Evolutionary conservation across 768 basidiomycete species (phyloP).

Genomic region (Termitomyces sp.): DNA sequence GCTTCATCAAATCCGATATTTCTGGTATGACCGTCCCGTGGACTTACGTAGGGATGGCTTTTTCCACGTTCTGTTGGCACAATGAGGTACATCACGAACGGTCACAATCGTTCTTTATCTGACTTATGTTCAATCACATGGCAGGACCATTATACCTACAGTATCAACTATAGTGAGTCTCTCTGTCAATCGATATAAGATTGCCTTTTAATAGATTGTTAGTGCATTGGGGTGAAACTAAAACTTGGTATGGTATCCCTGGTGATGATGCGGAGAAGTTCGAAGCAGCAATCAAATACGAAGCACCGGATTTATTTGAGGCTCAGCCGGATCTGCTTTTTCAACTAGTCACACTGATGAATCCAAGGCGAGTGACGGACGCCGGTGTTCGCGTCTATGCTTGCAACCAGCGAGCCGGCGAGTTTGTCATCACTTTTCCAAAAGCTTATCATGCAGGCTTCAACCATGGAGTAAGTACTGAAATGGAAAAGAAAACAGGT

Average conservation of each 20-base stretch:
- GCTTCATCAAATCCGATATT: constrained; percentile 97
- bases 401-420: constrained; percentile 95
- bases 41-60: constrained; percentile 99
- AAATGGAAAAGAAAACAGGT: constrained; percentile 3
- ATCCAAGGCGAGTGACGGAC: constrained; percentile 78
- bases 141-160: constrained; percentile 97
- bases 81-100: constrained; percentile 62
- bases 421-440: constrained; percentile 97
- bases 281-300: constrained; percentile 89
- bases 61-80: constrained; percentile 99
- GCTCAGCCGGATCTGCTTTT: constrained; percentile 96
- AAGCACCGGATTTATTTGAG: constrained; percentile 97
- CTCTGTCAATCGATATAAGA: constrained; percentile 6
- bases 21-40: constrained; percentile 99
- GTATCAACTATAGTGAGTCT: constrained; percentile 88
- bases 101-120: not conserved
- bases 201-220: constrained; percentile 8
- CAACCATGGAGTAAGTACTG: constrained; percentile 85
- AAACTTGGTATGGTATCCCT: constrained; percentile 99
- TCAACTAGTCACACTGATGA: constrained; percentile 97
- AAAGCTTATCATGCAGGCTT: constrained; percentile 98
- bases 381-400: constrained; percentile 91
- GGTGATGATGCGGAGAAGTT: constrained; percentile 95
- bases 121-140: not conserved
- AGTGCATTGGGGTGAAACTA: constrained; percentile 99